Base-by-base conservation (phyloP, 306 rosid genomes). In the Pterocarpus santalinus region DNA sequence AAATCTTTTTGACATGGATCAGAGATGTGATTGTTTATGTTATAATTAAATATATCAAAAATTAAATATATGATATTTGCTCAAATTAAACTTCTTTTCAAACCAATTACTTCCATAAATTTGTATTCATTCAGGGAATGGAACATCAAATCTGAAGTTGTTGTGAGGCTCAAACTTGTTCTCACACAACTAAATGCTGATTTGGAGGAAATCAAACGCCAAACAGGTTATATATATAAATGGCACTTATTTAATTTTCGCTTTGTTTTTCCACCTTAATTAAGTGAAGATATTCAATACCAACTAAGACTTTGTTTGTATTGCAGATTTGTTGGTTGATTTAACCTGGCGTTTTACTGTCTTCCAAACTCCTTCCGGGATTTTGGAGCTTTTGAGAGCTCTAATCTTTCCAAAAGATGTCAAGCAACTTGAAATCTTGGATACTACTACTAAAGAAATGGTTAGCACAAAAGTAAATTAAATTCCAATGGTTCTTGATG, bases 381-480 rank as follows among this genome's bases (percentile, higher is more conserved):
- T 60, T 74, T 3, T 74, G 43, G 33, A 58, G 22, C 79, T 74
- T 60, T 60, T 74, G 30, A 74, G 4, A 22, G 69, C 69, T 74
- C 3, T 74, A 13, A 74, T 74, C 8, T 57, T 22, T 55, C 1
- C 58, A 0, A 41, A 4, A 3, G 46, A 74, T 1, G 1, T 38
- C 8, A 43, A 7, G 6, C 47, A 43, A 2, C 8, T 43, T 43
- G 47, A 43, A 43, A 43, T 43, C 8, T 30, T 85, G 8, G 88
- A 89, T 51, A 78, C 84, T 41, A 80, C 76, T 1, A 34, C 86
- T 15, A 39, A 62, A 10, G 8, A 13, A 65, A 12, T 35, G 89
- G 91, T 87, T 8, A 22, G 83, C 43, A 16, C 8, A 49, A 4
- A 47, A 2, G 13, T 12, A 9, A 47, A 11, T 47, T 11, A 8